These are phyloP conservation scores for Pseudogymnoascus sp. DNA, from an alignment of 2,329 filamentous ascomycete genomes.

Conservation along the genomic window DNA sequence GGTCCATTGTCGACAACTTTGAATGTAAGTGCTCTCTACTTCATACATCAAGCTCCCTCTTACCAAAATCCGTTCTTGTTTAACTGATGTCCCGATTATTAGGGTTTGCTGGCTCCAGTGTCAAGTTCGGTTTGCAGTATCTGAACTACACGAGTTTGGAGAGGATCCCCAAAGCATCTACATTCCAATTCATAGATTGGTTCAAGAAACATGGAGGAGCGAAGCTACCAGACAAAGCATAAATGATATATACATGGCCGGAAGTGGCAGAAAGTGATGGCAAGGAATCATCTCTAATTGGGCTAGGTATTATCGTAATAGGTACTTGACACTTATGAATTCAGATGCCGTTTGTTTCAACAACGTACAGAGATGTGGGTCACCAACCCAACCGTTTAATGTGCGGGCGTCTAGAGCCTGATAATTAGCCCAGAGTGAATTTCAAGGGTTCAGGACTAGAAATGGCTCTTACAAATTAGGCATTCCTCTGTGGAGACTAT, in stretches of 20 bases:
- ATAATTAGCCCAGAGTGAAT: not conserved
- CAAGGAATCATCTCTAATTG: not conserved
- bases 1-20: conserved; percentile 35
- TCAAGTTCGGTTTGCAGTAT: conserved; percentile 36
- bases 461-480: not conserved
- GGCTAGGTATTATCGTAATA: not conserved
- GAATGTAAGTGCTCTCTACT: conserved; percentile 29
- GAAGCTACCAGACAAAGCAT: not conserved
- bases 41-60: not conserved
- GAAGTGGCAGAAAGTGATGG: not conserved
- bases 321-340: not conserved
- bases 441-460: not conserved
- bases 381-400: not conserved
- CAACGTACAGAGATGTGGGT: not conserved
- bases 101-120: conserved; percentile 26
- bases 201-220: conserved; percentile 25
- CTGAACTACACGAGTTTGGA: conserved; percentile 34
- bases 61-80: not conserved
- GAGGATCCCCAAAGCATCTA: conserved; percentile 34
- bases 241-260: not conserved
- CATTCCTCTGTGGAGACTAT: not conserved
- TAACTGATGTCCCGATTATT: not conserved
- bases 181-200: conserved; percentile 37
- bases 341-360: not conserved
- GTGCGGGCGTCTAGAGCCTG: not conserved